A percentile compares a stretch with the other conserved stretches of the same genome.
These are phyloP conservation scores for Uronychia binucleata DNA, from an alignment of 73 alveolate species.

Conservation along the genomic window DNA sequence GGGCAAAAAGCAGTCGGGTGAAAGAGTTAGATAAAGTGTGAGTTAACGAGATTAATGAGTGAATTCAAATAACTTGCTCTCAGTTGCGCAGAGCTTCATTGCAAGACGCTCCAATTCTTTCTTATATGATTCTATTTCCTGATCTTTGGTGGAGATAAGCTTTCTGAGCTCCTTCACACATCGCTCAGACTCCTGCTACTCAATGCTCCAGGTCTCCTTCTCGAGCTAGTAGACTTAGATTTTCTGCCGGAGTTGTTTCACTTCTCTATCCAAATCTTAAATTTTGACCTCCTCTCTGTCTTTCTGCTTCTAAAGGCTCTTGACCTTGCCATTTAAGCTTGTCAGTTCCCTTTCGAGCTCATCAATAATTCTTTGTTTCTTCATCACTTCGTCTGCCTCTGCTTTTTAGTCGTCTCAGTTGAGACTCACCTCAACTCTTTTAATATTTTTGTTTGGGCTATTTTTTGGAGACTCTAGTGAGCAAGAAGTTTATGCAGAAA, in stretches of 20 bases:
- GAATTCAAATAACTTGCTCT: conserved; percentile 41
- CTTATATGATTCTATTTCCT: conserved; percentile 34
- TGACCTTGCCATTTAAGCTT: background rate
- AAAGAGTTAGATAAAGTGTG: too few species aligned
- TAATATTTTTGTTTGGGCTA: too few species aligned
- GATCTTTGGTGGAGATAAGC: conserved; percentile 42
- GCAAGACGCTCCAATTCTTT: conserved; percentile 51
- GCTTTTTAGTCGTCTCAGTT: background rate
- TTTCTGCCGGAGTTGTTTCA: background rate
- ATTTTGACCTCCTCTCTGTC: background rate
- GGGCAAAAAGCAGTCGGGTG: too few species aligned
- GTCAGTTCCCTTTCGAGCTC: background rate
- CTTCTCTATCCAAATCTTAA: background rate
- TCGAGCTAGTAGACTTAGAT: conserved; percentile 7
- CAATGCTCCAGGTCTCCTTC: conserved; percentile 11
- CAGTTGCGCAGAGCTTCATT: conserved; percentile 61
- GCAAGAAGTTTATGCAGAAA: background rate
- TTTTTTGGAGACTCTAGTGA: too few species aligned
- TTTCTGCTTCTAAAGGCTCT: background rate
- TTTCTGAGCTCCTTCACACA: conserved; percentile 24
- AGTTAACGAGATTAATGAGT: background rate
- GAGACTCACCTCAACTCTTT: too few species aligned
- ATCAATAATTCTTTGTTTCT: background rate
- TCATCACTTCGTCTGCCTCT: conserved; percentile 3
- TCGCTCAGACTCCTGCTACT: conserved; percentile 50